A percentile compares a stretch with the other conserved stretches of the same genome.
Evolutionary conservation across 2,329 filamentous ascomycete genomes (phyloP).

Genomic region (Piedraia hortae): DNA sequence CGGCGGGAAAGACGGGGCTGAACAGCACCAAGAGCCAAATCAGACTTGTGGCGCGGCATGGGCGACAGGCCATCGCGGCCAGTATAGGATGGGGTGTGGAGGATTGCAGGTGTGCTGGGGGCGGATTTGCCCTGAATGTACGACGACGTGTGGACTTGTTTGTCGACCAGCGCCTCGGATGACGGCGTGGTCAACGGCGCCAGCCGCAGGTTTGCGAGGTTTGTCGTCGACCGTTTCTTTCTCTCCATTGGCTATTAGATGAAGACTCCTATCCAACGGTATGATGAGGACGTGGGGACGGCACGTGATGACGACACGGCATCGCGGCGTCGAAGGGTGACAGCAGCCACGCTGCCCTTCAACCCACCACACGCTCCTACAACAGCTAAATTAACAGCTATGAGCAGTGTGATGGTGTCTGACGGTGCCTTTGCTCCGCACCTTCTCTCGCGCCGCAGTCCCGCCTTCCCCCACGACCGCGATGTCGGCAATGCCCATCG

Average conservation of each 20-base stretch:
- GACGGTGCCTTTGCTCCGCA: slow-evolving; percentile 32
- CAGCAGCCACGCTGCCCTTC: too few species aligned
- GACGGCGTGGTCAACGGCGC: slow-evolving; percentile 23
- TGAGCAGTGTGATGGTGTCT: slow-evolving; percentile 32
- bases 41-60: slow-evolving; percentile 21
- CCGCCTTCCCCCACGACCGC: slow-evolving; percentile 12
- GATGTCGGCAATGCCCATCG: too few species aligned
- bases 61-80: slow-evolving; percentile 6
- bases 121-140: slow-evolving; percentile 23
- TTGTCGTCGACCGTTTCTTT: slow-evolving; percentile 30
- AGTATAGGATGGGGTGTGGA: slow-evolving; percentile 5
- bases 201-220: slow-evolving; percentile 31
- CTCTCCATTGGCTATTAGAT: too few species aligned
- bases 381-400: too few species aligned
- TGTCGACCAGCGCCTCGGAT: slow-evolving; percentile 7
- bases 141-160: slow-evolving; percentile 10
- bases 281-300: too few species aligned
- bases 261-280: too few species aligned
- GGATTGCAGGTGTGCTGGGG: slow-evolving; percentile 21
- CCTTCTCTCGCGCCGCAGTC: slow-evolving; percentile 18
- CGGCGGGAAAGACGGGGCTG: slow-evolving; percentile 11
- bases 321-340: too few species aligned
- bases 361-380: too few species aligned
- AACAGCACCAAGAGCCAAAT: slow-evolving; percentile 14
- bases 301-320: too few species aligned